These are phyloP conservation scores for Lepraria neglecta DNA, from an alignment of 495 filamentous ascomycete species.

Conservation along the genomic window DNA sequence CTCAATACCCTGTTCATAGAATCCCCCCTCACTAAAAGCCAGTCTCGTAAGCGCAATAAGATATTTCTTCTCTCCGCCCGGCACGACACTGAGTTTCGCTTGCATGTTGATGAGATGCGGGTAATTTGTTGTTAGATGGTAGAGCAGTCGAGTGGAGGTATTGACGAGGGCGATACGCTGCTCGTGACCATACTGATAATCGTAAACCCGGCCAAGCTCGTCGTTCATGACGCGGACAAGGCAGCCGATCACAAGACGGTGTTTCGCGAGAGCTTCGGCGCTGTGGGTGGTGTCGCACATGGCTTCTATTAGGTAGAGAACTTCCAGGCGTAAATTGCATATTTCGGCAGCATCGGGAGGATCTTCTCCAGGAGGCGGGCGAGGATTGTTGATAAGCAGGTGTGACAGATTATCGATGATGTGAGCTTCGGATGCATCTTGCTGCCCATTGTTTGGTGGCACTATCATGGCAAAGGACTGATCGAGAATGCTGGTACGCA, in stretches of 20 bases:
- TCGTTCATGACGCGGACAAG: slow-evolving; percentile 59
- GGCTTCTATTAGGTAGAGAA: slow-evolving; percentile 49
- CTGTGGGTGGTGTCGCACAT: slow-evolving; percentile 46
- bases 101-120: slow-evolving; percentile 47
- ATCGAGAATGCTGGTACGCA: slow-evolving; percentile 53
- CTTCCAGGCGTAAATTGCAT: slow-evolving; percentile 49
- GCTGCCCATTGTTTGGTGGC: slow-evolving; percentile 44
- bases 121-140: slow-evolving; percentile 49
- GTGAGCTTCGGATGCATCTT: slow-evolving; percentile 50
- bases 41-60: slow-evolving; percentile 58
- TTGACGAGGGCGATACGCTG: slow-evolving; percentile 50
- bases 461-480: slow-evolving; percentile 56
- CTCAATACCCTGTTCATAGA: slow-evolving; percentile 59
- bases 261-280: slow-evolving; percentile 45
- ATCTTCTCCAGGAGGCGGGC: slow-evolving; percentile 42
- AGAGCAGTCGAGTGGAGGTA: slow-evolving; percentile 53
- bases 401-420: slow-evolving; percentile 55
- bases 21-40: slow-evolving; percentile 57
- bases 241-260: slow-evolving; percentile 51
- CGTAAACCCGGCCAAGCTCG: slow-evolving; percentile 56
- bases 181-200: slow-evolving; percentile 35
- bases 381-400: slow-evolving; percentile 52
- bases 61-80: slow-evolving; percentile 59
- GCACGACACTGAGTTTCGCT: slow-evolving; percentile 49
- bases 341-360: slow-evolving; percentile 47